Base-by-base conservation (phyloP, 208 protist genomes). In the Polymyxa betae region DNA sequence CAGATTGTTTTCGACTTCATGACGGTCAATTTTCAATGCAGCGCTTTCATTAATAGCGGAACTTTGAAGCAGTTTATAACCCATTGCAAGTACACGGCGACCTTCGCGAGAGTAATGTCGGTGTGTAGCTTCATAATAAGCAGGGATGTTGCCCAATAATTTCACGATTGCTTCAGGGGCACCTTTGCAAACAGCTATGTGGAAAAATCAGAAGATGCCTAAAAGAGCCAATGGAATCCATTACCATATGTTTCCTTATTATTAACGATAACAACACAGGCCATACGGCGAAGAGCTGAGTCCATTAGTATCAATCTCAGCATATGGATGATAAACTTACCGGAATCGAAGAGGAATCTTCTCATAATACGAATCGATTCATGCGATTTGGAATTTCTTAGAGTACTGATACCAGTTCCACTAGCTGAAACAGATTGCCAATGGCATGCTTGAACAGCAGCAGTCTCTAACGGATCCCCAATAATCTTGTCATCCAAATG, bases 71-170 rank as follows among this genome's bases (percentile, higher is more conserved):
- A 16, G 72, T 20, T n/a, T 64, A 40, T 90, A 92, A 24, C 43
- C 91, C 38, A 92, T 45, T 24, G 64, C 89, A 10, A 92, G 38
- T 0, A 92, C 91, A 38, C 91, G 29, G 35, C 64, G 90, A 0
- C 92, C 92, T 44, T 88, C 89, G 12, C 77, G 40, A 44, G 90
- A 91, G 88, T 89, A 93, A 0, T 93, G 45, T 0, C 44, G 0
- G 38, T 89, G 89, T 41, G 35, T 38, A 29, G 72, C 29, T 10
- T 92, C 38, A 49, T 91, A 93, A 29, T 91, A 38, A 0, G 20
- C 20, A 45, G 92, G 92, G 38, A 64, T 46, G 16, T 40, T 32
- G 32, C 40, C 38, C 10, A 87, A 52, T n/a, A 72, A 0, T 12
- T 0, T 20, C 1, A 41, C 35, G 32, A 93, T 45, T 44, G 49